Evolutionary conservation across 106 monocot genomes (phyloP), one percentile per base, ranked within the genome.

Genomic region (Hemerocallis citrina): DNA sequence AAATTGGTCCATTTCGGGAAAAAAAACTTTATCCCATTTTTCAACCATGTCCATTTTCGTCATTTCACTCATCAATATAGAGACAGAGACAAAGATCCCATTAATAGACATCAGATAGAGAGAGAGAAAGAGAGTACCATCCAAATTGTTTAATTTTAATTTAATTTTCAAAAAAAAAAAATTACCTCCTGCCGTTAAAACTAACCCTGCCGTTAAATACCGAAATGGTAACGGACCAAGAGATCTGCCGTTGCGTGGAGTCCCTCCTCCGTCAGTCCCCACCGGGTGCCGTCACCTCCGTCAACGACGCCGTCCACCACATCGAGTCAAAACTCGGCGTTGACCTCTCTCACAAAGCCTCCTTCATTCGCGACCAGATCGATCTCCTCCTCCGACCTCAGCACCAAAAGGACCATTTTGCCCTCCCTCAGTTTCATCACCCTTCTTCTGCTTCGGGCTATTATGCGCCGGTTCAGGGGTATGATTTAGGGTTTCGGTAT

Each of bases 281-380:
- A 9, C 33, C 75, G 24, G 37, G 44, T 27, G 67, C 66, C 63
- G 30, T 33, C 33, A 65, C 51, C 9, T 79, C 74, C 62, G 67
- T 88, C 24, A 59, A 30, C 67, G 77, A 68, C 66, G 81, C 88
- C 14, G 84, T 88, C 44, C 84, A 75, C 34, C 76, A 93, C 60
- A 71, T 93, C 10, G 88, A 88, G 71, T 75, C 81, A 22, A 78
- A 77, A 46, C 71, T 88, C 47, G 88, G 92, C 68, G 41, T 88
- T 31, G 92, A 93, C 64, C 88, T 93, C 71, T 84, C 92, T 59
- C 87, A 81, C 84, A 88, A 93, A 73, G 71, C 84, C 15, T 66
- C 59, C 31, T 88, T 93, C 74, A 88, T 93, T 54, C 78, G 84
- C 15, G 76, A 88, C 61, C 84, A 84, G 39, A 75, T 88, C 79